Base-by-base conservation (phyloP, 1,284 basidiomycete species). In the Trametes sp. region DNA sequence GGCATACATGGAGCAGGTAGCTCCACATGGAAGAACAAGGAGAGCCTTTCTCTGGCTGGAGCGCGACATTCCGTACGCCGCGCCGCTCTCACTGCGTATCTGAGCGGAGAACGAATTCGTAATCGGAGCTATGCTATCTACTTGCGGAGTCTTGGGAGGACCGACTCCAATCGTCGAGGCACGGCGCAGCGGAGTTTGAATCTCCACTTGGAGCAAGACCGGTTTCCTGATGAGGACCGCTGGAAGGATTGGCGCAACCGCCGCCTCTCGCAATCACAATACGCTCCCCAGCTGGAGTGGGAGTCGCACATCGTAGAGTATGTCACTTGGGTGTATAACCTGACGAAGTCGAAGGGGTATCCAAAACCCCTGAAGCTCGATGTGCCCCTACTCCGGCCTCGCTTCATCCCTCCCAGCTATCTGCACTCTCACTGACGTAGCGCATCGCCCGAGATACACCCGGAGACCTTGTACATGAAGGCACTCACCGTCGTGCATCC, bases 401-500 rank as follows among this genome's bases (percentile, higher is more conserved):
- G 41, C 16, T 54, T 54, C 21, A 2, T 42, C 16, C 52, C 52
- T 7, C 52, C 52, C 6, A 41, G 5, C 21, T 54, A 41, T 16
- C 5, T 41, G 35, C 52, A 54, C 28, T 5, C 2, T 21, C 8
- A 13, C 5, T 4, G 21, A 14, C 48, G 41, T 9, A 41, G 24
- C 11, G 2, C 36, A 31, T 4, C 19, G 2, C 8, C 24, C 5
- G 36, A 38, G 4, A 54, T 71, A 16, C 33, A 50, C 6, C 64
- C 58, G 2, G 58, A 63, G 16, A 45, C 41, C 0, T 44, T 63
- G 4, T 73, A 74, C 59, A 54, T 73, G 48, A 71, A 69, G 35
- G 66, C 66, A 2, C 24, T 74, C 31, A 73, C 65, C 21, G 59
- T 72, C 1, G n/a, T 74, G 0, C 70, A 74, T 31, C 70, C 64